Base-by-base conservation (phyloP, 495 filamentous ascomycete species). In the Amphirosellinia nigrospora region DNA sequence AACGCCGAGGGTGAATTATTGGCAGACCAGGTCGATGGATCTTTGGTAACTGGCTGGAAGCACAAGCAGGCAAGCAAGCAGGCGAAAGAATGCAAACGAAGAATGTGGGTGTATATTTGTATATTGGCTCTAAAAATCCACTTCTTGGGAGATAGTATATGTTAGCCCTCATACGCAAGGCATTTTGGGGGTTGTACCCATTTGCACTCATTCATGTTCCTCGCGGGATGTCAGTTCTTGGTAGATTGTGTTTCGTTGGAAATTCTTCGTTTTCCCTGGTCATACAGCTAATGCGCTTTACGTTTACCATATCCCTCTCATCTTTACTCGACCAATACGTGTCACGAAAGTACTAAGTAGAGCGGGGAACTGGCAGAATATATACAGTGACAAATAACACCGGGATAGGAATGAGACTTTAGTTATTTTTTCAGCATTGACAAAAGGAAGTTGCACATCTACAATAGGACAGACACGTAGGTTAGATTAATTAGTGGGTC, bases 361-460 rank as follows among this genome's bases (percentile, higher is more conserved):
- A 21, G 7, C 11, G 0, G 0, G n/a, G 23, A 2, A 38, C 28
- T 1, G 13, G 46, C 34, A 19, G 8, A 21, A 36, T 64, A 34
- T 28, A 8, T 26, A 26, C 36, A 16, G 21, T 9, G 23, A 36
- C 4, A 59, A 4, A 4, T 19, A 7, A 38, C 41, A 52, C 19
- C 10, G 41, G n/a, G 43, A 60, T 21, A 23, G 19, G 30, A 34
- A 32, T 13, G 21, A 50, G 39, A 30, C 8, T 61, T 60, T 26
- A 21, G 21, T 53, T 30, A 34, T 53, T 64, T 45, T 36, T 48
- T 70, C 38, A 43, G 48, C 56, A 64, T 70, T 70, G 30, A 64
- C 34, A 70, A 55, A 70, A 26, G 60, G 48, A 58, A 70, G 16
- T 64, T 43, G 15, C n/a, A 64, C 64, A 70, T 70, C 68, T 70